Evolutionary conservation across 306 rosid genomes (phyloP).

Genomic region (Alnus glutinosa): DNA sequence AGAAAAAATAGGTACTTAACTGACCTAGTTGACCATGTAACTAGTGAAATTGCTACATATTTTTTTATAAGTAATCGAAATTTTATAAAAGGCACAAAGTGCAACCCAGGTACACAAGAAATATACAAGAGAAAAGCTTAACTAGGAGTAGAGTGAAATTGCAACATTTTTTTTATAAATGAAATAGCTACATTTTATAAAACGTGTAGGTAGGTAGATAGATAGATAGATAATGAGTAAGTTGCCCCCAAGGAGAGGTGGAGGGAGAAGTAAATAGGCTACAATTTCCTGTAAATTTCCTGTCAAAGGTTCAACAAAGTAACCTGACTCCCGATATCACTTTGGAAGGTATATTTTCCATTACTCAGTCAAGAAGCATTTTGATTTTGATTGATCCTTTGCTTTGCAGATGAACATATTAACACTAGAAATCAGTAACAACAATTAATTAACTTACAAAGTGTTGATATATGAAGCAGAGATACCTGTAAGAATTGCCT

Average conservation of each 20-base stretch:
- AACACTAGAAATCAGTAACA: no score
- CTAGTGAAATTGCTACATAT: no score
- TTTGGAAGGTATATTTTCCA: background rate
- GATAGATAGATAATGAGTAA: no score
- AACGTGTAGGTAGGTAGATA: no score
- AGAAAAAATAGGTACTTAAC: background rate
- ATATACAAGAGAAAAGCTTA: no score
- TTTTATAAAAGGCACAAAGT: no score
- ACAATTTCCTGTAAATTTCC: background rate
- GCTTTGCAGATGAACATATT: background rate
- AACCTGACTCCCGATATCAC: background rate
- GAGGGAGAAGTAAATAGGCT: background rate
- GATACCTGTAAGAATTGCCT: slow-evolving; percentile 96
- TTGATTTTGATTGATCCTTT: background rate
- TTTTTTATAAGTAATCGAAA: no score
- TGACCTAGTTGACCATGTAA: background rate
- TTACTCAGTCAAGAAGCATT: background rate
- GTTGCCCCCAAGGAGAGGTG: background rate
- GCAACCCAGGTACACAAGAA: no score
- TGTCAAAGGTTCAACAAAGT: background rate
- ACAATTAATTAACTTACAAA: background rate
- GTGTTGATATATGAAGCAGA: slow-evolving; percentile 1
- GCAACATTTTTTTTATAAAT: no score
- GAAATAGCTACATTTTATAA: no score
- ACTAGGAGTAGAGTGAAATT: no score